Evolutionary conservation across 2,329 filamentous ascomycete genomes (phyloP), one percentile per base, ranked within the genome.

Genomic region (Sporothrix phasma): DNA sequence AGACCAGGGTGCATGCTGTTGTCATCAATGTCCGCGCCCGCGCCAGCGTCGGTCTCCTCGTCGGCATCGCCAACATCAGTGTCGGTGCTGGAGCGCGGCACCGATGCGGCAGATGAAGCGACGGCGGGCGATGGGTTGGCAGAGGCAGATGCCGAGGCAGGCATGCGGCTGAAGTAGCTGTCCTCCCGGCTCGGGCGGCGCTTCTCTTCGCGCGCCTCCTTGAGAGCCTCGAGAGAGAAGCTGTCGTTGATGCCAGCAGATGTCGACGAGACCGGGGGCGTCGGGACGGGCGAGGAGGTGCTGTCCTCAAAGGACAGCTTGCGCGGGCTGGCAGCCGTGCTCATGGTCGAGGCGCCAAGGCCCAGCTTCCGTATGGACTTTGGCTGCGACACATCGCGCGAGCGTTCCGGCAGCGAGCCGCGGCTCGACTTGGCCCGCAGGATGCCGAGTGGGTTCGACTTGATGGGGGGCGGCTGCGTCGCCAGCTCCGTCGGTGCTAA

Each of bases 341-440:
- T 76, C 67, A 77, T 75, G 3, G 76, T 76, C 3, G 76, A 69
- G 8, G 75, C 72, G 8, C 80, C 80, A 15, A 88, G 73, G 3
- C 85, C 85, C 11, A 87, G 78, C 72, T 86, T 81, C 73, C 85
- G 88, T 72, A 82, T 80, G 0, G 81, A 76, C 71, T 86, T 89
- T 2, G 79, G 74, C 65, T 76, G 80, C 8, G 74, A 75, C 6
- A 31, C 29, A 24, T 76, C 79, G 49, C 74, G 70, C 13, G 70
- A 68, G 17, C 79, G 74, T 19, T 81, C 81, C 29, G 80, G 77
- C 29, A 91, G 75, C 3, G 88, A 88, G 15, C 87, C 85, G 22
- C 82, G 80, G 71, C 88, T 92, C 3, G 85, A 81, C 74, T 88
- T 90, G 24, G 81, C 75, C 66, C 84, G 83, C 61, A 91, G 75